Evolutionary conservation across 2,329 filamentous ascomycete species (phyloP), one percentile per base, ranked within the genome.

Genomic region (Camillea tinctor): DNA sequence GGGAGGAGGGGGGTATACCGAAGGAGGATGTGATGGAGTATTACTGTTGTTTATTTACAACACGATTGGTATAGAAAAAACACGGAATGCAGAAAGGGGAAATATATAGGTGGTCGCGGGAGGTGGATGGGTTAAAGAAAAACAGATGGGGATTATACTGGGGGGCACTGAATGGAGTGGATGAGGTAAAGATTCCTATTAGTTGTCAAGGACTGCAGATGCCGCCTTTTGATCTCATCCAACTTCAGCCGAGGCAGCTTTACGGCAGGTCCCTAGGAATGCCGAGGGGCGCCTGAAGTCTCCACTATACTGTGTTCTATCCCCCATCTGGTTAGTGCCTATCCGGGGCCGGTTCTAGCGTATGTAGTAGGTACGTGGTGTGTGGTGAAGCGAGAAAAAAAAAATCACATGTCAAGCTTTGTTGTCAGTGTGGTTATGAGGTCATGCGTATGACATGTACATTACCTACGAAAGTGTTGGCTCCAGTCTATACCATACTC

Each of bases 241-340:
- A 51, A n/a, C 20, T 59, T 69, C 68, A 71, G 66, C 69, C 69
- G 69, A 71, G 69, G 69, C 69, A 71, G 66, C 66, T 67, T 53
- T 23, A 26, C 57, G 57, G 57, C 50, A 68, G 65, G 65, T 69
- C 50, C 52, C n/a, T n/a, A 66, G 63, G 67, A 70, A 70, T 70
- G 69, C 69, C 69, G 69, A 71, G 69, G 69, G 63, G 59, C 44
- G 55, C 50, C 58, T 49, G 57, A 53, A 19, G 6, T 1, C 19
- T 17, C 13, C n/a, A 17, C 7, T 52, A 36, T 55, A 56, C 61
- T 19, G 15, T 56, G 36, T 21, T 49, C 58, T 55, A 62, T 57
- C 20, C 63, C 59, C 15, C 5, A 60, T 60, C 19, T 5, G 56
- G 63, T 53, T 64, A 65, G 63, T 13, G 36, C 24, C 3, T n/a